Base-by-base conservation (phyloP, 441 rosid genomes). In the Biscutella laevigata region DNA sequence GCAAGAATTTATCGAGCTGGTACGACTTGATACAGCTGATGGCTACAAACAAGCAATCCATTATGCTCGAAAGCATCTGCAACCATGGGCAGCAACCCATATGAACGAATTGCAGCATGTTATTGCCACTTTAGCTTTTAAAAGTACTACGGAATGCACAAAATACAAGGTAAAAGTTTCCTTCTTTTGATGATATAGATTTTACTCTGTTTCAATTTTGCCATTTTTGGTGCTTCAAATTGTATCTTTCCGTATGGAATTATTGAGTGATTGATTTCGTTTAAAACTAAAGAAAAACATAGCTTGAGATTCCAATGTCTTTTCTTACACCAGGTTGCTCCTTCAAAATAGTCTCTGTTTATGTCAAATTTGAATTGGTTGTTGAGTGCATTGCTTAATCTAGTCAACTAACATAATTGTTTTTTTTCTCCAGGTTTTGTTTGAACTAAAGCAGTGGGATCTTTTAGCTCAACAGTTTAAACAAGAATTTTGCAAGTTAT, bases 1-100 rank as follows among this genome's bases (percentile, higher is more conserved):
- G 71, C 98, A 91, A 76, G 95, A 84, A 50, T 91, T 84, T 56
- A 64, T 91, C 26, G 98, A 91, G 74, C 71, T 91, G 70, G 94
- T 91, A 57, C 77, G 98, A 61, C 76, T 74, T 59, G 90, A 89
- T 60, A 75, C 77, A 62, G 74, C 77, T 49, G 88, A 81, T 26
- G 76, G 75, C 61, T 68, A 67, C 66, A 66, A 80, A 74, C 69
- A 67, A 62, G 96, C 95, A 64, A 91, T 85, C 66, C 26, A 51
- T 44, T 91, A 87, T 67, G 86, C 95, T 41, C 83, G 83, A 61
- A 91, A 80, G 69, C 71, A 83, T 72, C 86, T 91, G 53, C 81
- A 80, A 22, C 86, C 90, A 20, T 87, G 95, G 96, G 98, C 80
- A 71, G 68, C 84, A 45, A 79, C 85, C 36, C 75, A 84, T 74